Conservation (phyloP, 371 early-diverging fungal species). For the Encephalitozoon intestinalis region DNA sequence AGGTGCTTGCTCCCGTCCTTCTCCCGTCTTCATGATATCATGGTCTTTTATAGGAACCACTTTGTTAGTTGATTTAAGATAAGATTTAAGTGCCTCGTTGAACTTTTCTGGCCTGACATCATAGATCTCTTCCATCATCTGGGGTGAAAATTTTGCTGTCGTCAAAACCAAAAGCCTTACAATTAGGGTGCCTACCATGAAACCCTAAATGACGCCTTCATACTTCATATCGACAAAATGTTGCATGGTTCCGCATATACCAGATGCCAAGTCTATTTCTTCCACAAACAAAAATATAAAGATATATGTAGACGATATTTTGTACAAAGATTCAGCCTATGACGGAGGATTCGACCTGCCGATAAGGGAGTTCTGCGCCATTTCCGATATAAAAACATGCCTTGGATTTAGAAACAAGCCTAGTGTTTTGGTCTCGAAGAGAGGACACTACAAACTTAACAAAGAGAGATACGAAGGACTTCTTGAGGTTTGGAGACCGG, state of each 20-base stretch:
- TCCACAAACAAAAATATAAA: conserved; percentile 9
- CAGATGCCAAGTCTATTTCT: background rate
- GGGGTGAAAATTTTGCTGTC: conserved; percentile 40
- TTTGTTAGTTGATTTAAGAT: conserved; percentile 47
- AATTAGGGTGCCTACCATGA: background rate
- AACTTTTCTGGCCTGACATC: conserved; percentile 52
- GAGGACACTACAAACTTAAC: conserved; percentile 34
- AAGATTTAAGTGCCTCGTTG: conserved; percentile 41
- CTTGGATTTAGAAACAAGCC: background rate
- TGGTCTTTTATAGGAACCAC: conserved; percentile 43
- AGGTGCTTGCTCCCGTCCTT: conserved; percentile 58
- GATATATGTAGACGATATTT: conserved; percentile 21
- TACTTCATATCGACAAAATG: conserved; percentile 1
- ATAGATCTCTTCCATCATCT: conserved; percentile 51
- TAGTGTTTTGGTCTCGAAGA: conserved; percentile 14
- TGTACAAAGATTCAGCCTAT: conserved; percentile 31
- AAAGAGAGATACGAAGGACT: conserved; percentile 10
- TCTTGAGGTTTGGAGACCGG: conserved; percentile 10
- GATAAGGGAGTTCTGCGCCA: conserved; percentile 17
- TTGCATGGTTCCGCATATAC: background rate
- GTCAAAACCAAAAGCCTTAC: conserved; percentile 9
- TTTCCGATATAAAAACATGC: conserved; percentile 2
- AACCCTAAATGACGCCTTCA: background rate
- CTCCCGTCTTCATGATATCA: conserved; percentile 58
- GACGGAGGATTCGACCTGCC: background rate